Percentiles rank a stretch among this genome's conserved stretches.
phyloP scores from a whole-genome alignment of 2,329 filamentous ascomycete genomes.

The Botrytis aclada region DNA sequence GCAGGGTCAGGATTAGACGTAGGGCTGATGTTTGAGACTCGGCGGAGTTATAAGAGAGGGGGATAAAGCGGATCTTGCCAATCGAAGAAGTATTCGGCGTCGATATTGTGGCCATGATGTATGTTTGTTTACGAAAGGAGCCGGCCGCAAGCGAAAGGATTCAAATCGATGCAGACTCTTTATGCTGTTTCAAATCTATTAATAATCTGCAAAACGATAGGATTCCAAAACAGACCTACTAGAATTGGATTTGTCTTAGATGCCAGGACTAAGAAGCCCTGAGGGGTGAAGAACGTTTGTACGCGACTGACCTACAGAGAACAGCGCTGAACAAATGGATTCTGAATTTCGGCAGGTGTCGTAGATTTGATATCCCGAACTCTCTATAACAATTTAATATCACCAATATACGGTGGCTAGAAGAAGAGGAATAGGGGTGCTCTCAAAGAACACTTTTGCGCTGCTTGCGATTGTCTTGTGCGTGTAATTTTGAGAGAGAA shows the following conservation, averaged over 20 bases:
- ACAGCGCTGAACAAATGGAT: neutral
- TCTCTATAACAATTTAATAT: neutral
- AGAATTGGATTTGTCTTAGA: neutral
- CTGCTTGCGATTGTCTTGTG: neutral
- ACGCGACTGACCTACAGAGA: neutral
- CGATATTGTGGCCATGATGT: constrained; percentile 19
- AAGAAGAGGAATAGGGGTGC: neutral
- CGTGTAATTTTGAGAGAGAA: neutral
- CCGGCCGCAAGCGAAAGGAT: constrained; percentile 11
- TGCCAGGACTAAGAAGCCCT: neutral
- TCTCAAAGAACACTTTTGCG: neutral
- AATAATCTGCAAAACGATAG: constrained; percentile 10
- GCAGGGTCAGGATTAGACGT: constrained; percentile 72
- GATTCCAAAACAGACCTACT: neutral
- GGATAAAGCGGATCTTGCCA: constrained; percentile 58
- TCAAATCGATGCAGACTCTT: neutral
- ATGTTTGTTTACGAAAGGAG: constrained; percentile 15
- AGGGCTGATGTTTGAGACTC: constrained; percentile 77
- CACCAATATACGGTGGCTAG: neutral
- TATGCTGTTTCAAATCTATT: constrained; percentile 10
- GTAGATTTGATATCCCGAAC: neutral
- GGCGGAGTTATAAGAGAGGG: constrained; percentile 72
- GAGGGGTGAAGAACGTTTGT: neutral
- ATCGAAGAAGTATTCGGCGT: constrained; percentile 17
- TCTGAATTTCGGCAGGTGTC: neutral